Evolutionary conservation across 129 eudicot genomes (phyloP).

Genomic region (Pittosporum tobira): DNA sequence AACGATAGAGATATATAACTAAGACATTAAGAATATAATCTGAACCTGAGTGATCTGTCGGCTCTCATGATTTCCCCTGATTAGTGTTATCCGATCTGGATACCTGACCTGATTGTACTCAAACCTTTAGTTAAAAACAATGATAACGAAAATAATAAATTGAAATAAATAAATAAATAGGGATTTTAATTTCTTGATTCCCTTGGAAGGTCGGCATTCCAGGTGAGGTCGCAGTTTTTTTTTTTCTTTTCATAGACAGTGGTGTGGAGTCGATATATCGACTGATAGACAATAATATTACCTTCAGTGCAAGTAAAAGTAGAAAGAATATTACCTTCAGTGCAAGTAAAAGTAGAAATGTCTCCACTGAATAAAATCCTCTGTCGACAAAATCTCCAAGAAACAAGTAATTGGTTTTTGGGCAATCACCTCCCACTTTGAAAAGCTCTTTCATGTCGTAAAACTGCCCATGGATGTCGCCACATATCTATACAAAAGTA

Average conservation of each 20-base stretch:
- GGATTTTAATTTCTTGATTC: too few relatives aligned
- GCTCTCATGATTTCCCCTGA: conserved; percentile 96
- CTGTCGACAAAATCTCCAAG: conserved; percentile 99
- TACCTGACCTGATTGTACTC: conserved; percentile 66
- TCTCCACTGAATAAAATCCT: conserved; percentile 97
- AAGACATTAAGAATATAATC: neutral
- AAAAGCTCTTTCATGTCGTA: conserved; percentile 99
- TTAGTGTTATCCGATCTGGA: conserved; percentile 91
- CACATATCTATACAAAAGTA: conserved; percentile 63
- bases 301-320: conserved; percentile 96
- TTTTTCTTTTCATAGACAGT: too few relatives aligned
- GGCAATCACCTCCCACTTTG: conserved; percentile 98
- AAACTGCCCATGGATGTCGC: conserved; percentile 98
- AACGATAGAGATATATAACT: conserved; percentile 5
- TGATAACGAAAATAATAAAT: neutral
- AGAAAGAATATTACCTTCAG: conserved; percentile 70
- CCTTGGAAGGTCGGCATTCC: too few relatives aligned
- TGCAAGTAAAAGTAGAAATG: conserved; percentile 92
- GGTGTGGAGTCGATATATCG: too few relatives aligned
- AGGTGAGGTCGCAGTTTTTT: too few relatives aligned
- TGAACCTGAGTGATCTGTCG: conserved; percentile 96
- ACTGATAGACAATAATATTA: too few relatives aligned
- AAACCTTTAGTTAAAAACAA: conserved; percentile 17
- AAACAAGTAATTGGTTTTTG: conserved; percentile 95
- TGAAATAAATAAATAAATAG: too few relatives aligned